These are phyloP conservation scores for Cymbopogon flexuosus DNA, from an alignment of 202 grass and related monocot species.

Conservation along the genomic window DNA sequence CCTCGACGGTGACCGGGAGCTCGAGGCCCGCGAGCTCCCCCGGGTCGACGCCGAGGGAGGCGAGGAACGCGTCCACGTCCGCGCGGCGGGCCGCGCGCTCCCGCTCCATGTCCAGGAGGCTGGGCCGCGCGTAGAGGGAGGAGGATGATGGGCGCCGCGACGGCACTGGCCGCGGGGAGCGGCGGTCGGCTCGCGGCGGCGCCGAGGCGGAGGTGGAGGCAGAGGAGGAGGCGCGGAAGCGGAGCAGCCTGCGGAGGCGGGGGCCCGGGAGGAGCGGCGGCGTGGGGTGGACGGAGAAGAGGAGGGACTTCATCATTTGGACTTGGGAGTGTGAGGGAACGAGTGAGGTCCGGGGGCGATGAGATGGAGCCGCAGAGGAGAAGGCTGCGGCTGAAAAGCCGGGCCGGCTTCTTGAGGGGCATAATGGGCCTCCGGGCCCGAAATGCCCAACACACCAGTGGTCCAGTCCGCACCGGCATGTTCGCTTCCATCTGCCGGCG, in stretches of 20 bases:
- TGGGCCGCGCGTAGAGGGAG: slow-evolving; percentile 73
- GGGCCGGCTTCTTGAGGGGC: background rate
- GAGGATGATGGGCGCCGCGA: slow-evolving; percentile 51
- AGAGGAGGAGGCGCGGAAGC: slow-evolving; percentile 2
- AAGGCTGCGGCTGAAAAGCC: background rate
- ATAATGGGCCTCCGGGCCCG: too few species aligned
- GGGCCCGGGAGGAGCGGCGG: slow-evolving; percentile 43
- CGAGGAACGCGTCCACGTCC: slow-evolving; percentile 69
- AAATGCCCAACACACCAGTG: too few species aligned
- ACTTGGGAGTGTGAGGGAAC: background rate
- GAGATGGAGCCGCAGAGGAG: background rate
- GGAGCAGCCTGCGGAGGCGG: slow-evolving; percentile 26
- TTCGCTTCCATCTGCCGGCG: background rate
- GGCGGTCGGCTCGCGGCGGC: slow-evolving; percentile 25
- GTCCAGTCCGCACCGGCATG: too few species aligned
- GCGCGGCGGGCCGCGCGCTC: slow-evolving; percentile 53
- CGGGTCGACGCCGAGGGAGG: slow-evolving; percentile 59
- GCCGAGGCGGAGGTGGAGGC: slow-evolving; percentile 35
- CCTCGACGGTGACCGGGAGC: slow-evolving; percentile 74
- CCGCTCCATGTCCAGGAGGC: slow-evolving; percentile 65
- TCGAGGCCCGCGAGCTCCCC: slow-evolving; percentile 74
- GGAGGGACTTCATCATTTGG: slow-evolving; percentile 58
- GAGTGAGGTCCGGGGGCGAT: background rate
- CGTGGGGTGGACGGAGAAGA: slow-evolving; percentile 64
- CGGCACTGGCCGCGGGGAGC: slow-evolving; percentile 16